Percentiles rank a stretch among this genome's conserved stretches.
These are phyloP conservation scores for Hygrophila difformis DNA, from an alignment of 257 asterid species.

Conservation along the genomic window DNA sequence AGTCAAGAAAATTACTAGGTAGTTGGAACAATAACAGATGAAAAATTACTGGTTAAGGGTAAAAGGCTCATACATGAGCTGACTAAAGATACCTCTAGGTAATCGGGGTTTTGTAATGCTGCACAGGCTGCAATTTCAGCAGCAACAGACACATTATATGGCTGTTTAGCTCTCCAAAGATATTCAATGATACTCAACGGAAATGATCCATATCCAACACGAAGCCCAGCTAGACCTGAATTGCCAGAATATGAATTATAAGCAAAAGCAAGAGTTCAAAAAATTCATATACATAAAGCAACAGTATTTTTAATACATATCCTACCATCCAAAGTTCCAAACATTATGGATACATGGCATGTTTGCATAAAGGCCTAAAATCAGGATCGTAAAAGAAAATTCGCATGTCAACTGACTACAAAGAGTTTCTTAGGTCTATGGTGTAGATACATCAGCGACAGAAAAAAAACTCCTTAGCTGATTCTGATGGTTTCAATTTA, in stretches of 20 bases:
- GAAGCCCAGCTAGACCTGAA: slow-evolving; percentile 91
- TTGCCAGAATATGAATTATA: slow-evolving; percentile 11
- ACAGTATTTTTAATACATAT: not conserved
- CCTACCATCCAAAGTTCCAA: not conserved
- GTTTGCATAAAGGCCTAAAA: not conserved
- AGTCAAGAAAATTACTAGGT: not conserved
- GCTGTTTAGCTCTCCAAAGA: slow-evolving; percentile 98
- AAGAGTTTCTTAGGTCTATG: no score
- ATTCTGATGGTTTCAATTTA: no score
- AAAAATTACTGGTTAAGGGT: not conserved
- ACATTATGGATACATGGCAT: no score
- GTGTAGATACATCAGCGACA: not conserved
- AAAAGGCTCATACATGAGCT: slow-evolving; percentile 2
- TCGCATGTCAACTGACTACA: no score
- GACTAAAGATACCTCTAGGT: slow-evolving; percentile 62
- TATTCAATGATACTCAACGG: slow-evolving; percentile 84
- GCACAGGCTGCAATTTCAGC: slow-evolving; percentile 98
- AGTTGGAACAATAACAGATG: not conserved
- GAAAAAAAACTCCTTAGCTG: not conserved
- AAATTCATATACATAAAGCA: slow-evolving; percentile 3
- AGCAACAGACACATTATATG: slow-evolving; percentile 94
- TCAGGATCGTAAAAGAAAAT: no score
- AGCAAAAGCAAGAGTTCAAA: not conserved
- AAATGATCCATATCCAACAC: slow-evolving; percentile 94
- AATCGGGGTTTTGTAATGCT: slow-evolving; percentile 64